phyloP scores from a whole-genome alignment of 495 filamentous ascomycete species.

The Penicillium bovifimosum region DNA sequence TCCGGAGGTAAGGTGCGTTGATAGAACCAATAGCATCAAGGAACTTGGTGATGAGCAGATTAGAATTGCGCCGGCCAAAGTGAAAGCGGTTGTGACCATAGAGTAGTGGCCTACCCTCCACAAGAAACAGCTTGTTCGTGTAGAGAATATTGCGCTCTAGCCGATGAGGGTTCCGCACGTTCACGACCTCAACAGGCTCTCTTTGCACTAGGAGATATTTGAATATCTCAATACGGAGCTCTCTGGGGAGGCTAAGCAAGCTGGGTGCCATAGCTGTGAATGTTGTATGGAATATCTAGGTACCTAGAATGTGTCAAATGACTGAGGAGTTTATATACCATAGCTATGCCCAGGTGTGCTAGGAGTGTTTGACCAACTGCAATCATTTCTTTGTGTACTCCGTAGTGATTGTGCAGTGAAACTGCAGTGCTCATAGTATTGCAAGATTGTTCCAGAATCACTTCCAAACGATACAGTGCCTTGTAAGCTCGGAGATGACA shows the following conservation, averaged over 20 bases:
- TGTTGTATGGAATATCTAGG: no score
- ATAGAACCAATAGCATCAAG: conserved; percentile 6
- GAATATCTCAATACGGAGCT: conserved; percentile 14
- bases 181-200: conserved; percentile 9
- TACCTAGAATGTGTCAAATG: no score
- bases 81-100: conserved; percentile 14
- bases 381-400: no score
- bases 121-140: conserved; percentile 7
- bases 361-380: no score
- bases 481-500: no score
- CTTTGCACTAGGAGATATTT: conserved; percentile 8
- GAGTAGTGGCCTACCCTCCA: conserved; percentile 10
- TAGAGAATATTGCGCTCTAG: conserved; percentile 3
- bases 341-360: no score
- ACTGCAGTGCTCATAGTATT: no score
- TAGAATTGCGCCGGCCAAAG: background rate
- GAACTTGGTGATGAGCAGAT: background rate
- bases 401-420: no score
- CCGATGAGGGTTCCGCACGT: conserved; percentile 3
- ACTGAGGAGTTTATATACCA: no score
- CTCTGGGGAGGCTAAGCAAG: conserved; percentile 7
- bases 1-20: conserved; percentile 8
- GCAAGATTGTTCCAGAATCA: no score
- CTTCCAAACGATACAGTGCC: no score
- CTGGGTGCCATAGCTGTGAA: no score